Evolutionary conservation across 208 protist genomes (phyloP), one percentile per base, ranked within the genome.

Genomic region (Crithidia brevicula): DNA sequence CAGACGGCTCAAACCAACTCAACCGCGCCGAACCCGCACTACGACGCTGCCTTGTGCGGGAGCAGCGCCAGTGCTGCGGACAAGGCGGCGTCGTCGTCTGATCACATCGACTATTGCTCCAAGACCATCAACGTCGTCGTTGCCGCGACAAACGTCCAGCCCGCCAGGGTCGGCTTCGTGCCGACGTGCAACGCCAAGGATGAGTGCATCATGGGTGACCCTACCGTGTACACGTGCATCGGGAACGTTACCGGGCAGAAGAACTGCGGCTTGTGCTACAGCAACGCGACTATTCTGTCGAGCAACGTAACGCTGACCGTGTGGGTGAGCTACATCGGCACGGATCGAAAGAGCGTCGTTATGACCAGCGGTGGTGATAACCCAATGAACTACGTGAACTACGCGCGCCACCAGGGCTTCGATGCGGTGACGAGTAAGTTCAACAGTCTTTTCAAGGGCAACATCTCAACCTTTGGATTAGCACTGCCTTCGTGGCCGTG

Each of bases 301-400:
- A 15, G 30, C 7, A 65, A 69, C 18, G 31, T 75, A 1, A 49
- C 58, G 5, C 27, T 93, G 57, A 73, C 73, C 11, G 68, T 96
- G 20, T 92, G 82, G 83, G 62, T 72, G 22, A 89, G 87, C 0
- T 96, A 95, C 75, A 79, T 88, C 40, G 92, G 92, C 54, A 92
- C 89, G 1, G 92, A 96, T 52, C n/a, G 22, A 6, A 76, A 77
- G 22, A 53, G 67, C 23, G 46, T 31, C 8, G 66, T 80, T 20
- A 66, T 96, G 42, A 80, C 50, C 0, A 95, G 89, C 59, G 77
- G 89, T 51, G 86, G 87, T 16, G 59, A 68, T 16, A 93, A 93
- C 68, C 92, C 92, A 23, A 31, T 96, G 11, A 84, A 83, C 56
- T 93, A 70, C 65, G n/a, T 56, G 2, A 33, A 66, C n/a, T 94